A percentile compares a stretch with the other conserved stretches of the same genome.
Conservation (phyloP, 2,329 filamentous ascomycete genomes). For the Sphaceloma murrayae region DNA sequence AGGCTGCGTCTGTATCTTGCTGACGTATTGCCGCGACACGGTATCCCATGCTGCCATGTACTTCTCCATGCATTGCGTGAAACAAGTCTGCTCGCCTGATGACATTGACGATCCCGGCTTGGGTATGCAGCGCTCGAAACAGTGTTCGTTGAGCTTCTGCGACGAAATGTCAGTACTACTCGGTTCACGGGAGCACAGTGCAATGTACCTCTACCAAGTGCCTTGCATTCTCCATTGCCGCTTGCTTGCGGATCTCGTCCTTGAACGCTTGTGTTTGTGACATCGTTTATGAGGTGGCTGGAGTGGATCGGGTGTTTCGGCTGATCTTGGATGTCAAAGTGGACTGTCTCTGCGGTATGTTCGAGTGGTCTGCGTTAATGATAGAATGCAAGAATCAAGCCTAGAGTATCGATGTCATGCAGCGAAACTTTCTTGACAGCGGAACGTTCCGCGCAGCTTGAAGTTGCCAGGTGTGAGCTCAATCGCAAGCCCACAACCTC, state of each 20-base stretch:
- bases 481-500: neutral
- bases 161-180: neutral
- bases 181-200: constrained; percentile 3
- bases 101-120: constrained; percentile 43
- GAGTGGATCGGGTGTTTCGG: neutral
- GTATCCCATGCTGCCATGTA: constrained; percentile 47
- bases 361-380: too few relatives aligned
- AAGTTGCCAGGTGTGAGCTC: constrained; percentile 15
- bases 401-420: neutral
- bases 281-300: constrained; percentile 1
- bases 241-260: constrained; percentile 45
- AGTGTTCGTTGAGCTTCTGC: constrained; percentile 48
- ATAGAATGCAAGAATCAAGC: too few relatives aligned
- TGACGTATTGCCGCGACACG: constrained; percentile 42
- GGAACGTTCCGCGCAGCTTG: constrained; percentile 15
- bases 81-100: constrained; percentile 41
- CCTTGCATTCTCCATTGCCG: constrained; percentile 43
- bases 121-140: constrained; percentile 47
- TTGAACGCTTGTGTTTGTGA: constrained; percentile 30
- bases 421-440: constrained; percentile 4
- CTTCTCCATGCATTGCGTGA: constrained; percentile 46
- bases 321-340: neutral
- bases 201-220: constrained; percentile 39
- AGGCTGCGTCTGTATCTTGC: constrained; percentile 35
- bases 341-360: neutral